Conservation (phyloP, 257 asterid species). For the Anisodus tanguticus region DNA sequence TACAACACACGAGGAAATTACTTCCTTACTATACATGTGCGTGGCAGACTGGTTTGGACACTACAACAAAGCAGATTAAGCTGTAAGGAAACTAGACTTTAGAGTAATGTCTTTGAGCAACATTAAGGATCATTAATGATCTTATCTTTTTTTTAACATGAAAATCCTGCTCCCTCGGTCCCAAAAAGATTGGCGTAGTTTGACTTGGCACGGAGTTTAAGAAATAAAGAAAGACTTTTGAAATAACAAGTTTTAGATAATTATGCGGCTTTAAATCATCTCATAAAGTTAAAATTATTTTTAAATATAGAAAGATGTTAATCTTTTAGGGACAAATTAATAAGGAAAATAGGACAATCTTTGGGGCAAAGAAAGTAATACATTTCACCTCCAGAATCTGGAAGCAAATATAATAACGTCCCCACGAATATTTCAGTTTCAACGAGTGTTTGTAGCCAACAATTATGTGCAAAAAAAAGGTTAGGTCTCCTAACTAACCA, state of each 20-base stretch:
- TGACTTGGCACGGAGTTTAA: too few species aligned
- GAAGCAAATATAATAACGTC: background rate
- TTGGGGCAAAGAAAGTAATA: too few species aligned
- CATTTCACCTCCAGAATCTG: background rate
- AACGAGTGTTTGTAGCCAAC: background rate
- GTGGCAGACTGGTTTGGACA: background rate
- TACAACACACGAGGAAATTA: background rate
- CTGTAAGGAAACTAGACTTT: background rate
- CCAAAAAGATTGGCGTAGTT: too few species aligned
- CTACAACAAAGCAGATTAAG: background rate
- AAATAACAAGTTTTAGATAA: too few species aligned
- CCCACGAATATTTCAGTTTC: constrained; percentile 2
- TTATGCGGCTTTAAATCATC: too few species aligned
- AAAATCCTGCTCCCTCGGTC: background rate
- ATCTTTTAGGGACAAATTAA: too few species aligned
- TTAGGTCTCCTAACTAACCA: constrained; percentile 13
- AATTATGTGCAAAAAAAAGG: background rate
- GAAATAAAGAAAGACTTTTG: too few species aligned
- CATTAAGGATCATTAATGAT: background rate
- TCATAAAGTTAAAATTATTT: too few species aligned
- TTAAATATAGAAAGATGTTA: too few species aligned
- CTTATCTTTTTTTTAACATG: background rate
- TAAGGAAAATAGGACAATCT: too few species aligned
- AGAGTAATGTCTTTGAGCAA: background rate
- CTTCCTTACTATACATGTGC: background rate